Evolutionary conservation across 2,329 filamentous ascomycete genomes (phyloP), one percentile per base, ranked within the genome.

Genomic region (Ophiostoma ulmi): DNA sequence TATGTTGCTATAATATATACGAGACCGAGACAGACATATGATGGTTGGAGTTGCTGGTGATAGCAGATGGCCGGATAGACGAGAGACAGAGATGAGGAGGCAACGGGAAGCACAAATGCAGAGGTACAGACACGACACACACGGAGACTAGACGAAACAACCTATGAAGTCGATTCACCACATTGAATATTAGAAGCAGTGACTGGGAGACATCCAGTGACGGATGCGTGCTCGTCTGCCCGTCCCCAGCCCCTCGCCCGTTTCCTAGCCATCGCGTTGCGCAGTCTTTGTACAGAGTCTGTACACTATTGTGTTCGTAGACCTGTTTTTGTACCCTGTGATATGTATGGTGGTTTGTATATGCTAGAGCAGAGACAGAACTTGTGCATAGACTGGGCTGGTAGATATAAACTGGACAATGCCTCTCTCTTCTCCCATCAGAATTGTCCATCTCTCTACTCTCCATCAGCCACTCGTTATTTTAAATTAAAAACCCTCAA

Each of bases 21-120:
- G 8, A 58, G 8, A 26, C 8, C 3, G 52, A 58, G 22, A 58
- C n/a, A 58, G 8, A 5, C n/a, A 58, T 13, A 58, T 1, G 22
- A 22, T 14, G 52, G 48, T 14, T 22, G 7, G n/a, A 55, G 3
- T 10, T 31, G 31, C 3, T 31, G 3, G 31, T 31, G 31, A 31
- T 31, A 4, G 31, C 31, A 31, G 31, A 31, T 31, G 31, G 31
- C 31, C 31, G 31, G 31, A 31, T 3, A 31, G 44, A 48, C 44
- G n/a, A 31, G n/a, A 31, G 22, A 31, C n/a, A 5, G 8, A 26
- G 52, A 58, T 17, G 44, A 48, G 44, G n/a, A n/a, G 22, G 17
- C 58, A 63, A 36, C 58, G 58, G 58, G 58, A 63, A 26, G 17
- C 58, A 63, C 58, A 35, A 35, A 63, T 7, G 39, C 58, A 63